Evolutionary conservation across 176 grass and related monocot species (phyloP).

Genomic region (Eleusine indica): DNA sequence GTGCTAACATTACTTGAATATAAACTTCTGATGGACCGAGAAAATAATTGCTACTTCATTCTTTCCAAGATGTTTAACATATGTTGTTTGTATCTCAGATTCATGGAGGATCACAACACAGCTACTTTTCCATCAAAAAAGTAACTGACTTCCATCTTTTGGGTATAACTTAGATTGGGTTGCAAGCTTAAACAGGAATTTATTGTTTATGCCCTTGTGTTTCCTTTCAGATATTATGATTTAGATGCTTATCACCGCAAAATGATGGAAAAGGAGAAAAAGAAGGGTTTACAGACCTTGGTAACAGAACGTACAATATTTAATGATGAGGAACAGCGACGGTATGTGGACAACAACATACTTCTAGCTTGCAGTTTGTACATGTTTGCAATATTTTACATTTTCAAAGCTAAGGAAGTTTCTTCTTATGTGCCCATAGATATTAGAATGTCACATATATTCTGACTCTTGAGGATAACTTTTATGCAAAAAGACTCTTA

Average conservation of each 20-base stretch:
- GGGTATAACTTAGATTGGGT: conserved; percentile 3
- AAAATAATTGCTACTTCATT: not conserved
- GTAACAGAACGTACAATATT: conserved; percentile 75
- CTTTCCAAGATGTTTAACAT: conserved; percentile 36
- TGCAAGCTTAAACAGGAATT: conserved; percentile 18
- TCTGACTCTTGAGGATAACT: not conserved
- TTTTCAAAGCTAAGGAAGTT: not conserved
- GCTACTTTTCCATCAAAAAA: conserved; percentile 96
- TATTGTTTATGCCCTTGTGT: not conserved
- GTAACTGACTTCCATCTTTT: conserved; percentile 45
- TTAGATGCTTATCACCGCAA: conserved; percentile 83
- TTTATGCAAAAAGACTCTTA: not conserved
- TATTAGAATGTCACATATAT: not conserved
- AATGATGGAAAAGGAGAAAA: conserved; percentile 75
- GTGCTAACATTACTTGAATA: conserved; percentile 29
- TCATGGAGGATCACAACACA: conserved; percentile 99
- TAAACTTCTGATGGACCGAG: not conserved
- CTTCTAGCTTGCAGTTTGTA: conserved; percentile 7
- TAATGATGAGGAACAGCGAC: conserved; percentile 91
- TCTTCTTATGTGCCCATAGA: not conserved
- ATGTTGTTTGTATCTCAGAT: conserved; percentile 57
- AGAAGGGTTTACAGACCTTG: conserved; percentile 69
- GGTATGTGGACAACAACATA: conserved; percentile 51
- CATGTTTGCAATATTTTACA: not conserved
- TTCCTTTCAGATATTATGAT: conserved; percentile 81